These are phyloP conservation scores for Cercospora nicotianae DNA, from an alignment of 2,329 filamentous ascomycete species.

Conservation along the genomic window DNA sequence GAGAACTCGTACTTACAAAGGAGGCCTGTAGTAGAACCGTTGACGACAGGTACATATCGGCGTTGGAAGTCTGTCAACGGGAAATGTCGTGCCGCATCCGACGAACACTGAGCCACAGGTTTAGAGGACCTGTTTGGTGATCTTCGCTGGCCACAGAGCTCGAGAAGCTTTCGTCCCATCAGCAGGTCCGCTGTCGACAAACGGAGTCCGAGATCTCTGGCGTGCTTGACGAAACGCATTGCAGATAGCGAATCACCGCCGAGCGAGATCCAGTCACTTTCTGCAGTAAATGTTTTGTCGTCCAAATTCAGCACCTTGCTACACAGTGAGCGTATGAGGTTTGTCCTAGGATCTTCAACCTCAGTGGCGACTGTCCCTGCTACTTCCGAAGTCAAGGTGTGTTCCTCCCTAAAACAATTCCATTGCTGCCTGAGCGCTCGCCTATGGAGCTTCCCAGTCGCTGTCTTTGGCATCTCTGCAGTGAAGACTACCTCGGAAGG, in stretches of 20 bases:
- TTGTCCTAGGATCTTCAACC: not conserved
- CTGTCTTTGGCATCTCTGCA: not conserved
- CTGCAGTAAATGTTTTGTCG: not conserved
- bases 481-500: not conserved
- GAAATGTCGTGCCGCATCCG: not conserved
- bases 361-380: accelerated
- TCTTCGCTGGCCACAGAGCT: not conserved
- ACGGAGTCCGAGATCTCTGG: not conserved
- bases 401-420: not conserved
- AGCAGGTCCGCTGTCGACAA: not conserved
- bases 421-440: not conserved
- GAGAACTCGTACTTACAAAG: not conserved
- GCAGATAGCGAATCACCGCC: not conserved
- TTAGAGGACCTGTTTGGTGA: not conserved
- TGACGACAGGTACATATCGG: not conserved
- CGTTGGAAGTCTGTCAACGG: not conserved
- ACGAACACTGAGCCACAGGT: not conserved
- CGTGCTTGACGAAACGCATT: not conserved
- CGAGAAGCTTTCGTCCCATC: not conserved
- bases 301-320: not conserved
- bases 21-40: not conserved
- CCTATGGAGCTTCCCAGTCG: not conserved
- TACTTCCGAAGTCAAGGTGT: not conserved
- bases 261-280: not conserved
- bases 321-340: not conserved